Base-by-base conservation (phyloP, 169 alveolate species). In the Babesia bigemina region DNA sequence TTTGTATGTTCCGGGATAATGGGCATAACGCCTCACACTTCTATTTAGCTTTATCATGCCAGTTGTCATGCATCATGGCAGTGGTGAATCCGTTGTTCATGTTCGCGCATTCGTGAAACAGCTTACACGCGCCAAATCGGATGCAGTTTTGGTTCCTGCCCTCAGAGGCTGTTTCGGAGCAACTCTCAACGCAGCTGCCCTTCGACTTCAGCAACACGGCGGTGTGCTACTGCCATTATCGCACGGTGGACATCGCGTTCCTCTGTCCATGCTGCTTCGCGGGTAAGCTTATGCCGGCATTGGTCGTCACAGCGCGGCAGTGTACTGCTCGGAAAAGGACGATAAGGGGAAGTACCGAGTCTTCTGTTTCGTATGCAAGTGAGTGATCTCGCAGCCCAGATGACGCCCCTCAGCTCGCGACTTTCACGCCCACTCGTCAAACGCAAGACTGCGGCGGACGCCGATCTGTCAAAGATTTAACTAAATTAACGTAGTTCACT, bases 231-330 rank as follows among this genome's bases (percentile, higher is more conserved):
- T 92, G 96, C 72, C 96, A 92, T 61, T 90, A 92, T 59, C 87
- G 83, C 21, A 91, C 92, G 55, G 90, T 92, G n/a, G 96, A 92
- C 24, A 86, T 91, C 44, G 90, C 95, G 28, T 88, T 81, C 79
- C 73, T 92, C 29, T 92, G 96, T 74, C 92, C 96, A 45, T 92
- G 95, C 75, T 92, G 96, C 69, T 90, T 92, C 47, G 91, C 70
- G 17, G 70, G 70, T 61, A 39, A 61, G 70, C 45, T 91, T 60
- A n/a, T n/a, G 92, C 42, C 19, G 13, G 19, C 22, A 19, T 33
- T 67, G n/a, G 22, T 13, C 17, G 26, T 53, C 28, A 53, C 61
- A 2, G 28, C 42, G 8, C 50, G 48, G 50, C 63, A 70, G 88
- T 81, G 24, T 75, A 81, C 70, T 81, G 88, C 65, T 81, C 88